Evolutionary conservation across 495 filamentous ascomycete species (phyloP), one percentile per base, ranked within the genome.

Genomic region (Evernia prunastri): DNA sequence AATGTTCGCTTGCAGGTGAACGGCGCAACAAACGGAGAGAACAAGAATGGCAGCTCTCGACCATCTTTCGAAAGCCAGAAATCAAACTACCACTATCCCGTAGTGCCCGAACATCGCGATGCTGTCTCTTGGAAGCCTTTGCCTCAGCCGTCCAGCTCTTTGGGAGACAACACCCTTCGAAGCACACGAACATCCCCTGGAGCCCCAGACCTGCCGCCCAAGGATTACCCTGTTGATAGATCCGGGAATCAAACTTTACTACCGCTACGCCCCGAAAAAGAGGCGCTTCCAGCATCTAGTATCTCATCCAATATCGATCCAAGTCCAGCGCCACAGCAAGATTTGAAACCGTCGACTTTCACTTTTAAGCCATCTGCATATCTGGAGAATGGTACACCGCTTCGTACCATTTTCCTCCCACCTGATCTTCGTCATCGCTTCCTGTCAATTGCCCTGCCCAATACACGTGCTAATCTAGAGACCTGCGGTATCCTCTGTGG

Each of bases 401-500:
- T 98, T 20, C 88, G 94, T 39, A 89, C 92, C 0, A 79, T 98
- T 58, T 96, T 97, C 72, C 81, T 98, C 12, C 91, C 94, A 1
- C 79, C 85, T 4, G 74, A 82, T 9, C 82, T 98, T 3, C 91
- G 94, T 13, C 67, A 74, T 3, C 73, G 74, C 18, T 98, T 98
- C 73, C 79, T 97, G 15, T 69, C 78, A 4, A 71, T 89, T 23
- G 94, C 92, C 6, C 74, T 80, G 0, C 72, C 84, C 20, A 97
- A 97, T 72, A 97, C 95, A 0, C 76, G 75, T 31, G 79, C 76
- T 10, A 96, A 94, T 59, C 80, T 97, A 20, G 94, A 98, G 75
- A 97, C 92, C 61, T 97, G 93, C 74, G 94, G 92, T 29, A 88
- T 98, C 59, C 83, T 98, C 23, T 96, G 91, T 72, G 94, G 93